Evolutionary conservation across 2,329 filamentous ascomycete species (phyloP).

Genomic region (Venturiaceae sp.): DNA sequence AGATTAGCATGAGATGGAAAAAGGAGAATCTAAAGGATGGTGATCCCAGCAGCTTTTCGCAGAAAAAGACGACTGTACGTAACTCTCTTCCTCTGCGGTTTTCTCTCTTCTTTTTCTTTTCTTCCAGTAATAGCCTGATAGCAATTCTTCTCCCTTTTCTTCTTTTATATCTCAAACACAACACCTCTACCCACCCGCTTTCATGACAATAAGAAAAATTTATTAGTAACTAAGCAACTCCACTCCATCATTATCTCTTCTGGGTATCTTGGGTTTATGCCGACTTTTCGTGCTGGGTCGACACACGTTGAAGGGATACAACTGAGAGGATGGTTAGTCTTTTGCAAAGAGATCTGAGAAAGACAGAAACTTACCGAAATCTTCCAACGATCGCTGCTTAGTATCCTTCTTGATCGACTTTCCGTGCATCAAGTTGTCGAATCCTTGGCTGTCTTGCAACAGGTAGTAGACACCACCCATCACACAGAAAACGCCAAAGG

Average conservation of each 20-base stretch:
- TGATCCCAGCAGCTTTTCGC: too few relatives aligned
- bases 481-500: slow-evolving; percentile 79
- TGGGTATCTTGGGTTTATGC: slow-evolving; percentile 38
- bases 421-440: slow-evolving; percentile 90
- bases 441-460: slow-evolving; percentile 68
- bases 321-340: slow-evolving; percentile 51
- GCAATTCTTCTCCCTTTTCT: neutral
- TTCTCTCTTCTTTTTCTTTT: too few relatives aligned
- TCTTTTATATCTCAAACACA: neutral
- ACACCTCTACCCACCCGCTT: too few relatives aligned
- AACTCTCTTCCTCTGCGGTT: too few relatives aligned
- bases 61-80: too few relatives aligned
- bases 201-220: neutral
- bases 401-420: slow-evolving; percentile 72
- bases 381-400: slow-evolving; percentile 78
- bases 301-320: slow-evolving; percentile 81
- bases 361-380: slow-evolving; percentile 61
- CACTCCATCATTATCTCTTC: neutral
- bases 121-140: too few relatives aligned
- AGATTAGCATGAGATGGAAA: neutral
- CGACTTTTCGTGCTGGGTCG: slow-evolving; percentile 85
- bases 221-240: neutral
- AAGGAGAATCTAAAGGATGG: neutral
- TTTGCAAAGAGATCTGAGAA: neutral
- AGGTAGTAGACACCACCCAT: slow-evolving; percentile 73